These are phyloP conservation scores for Alternaria infectoria DNA, from an alignment of 2,329 filamentous ascomycete genomes.

Conservation along the genomic window DNA sequence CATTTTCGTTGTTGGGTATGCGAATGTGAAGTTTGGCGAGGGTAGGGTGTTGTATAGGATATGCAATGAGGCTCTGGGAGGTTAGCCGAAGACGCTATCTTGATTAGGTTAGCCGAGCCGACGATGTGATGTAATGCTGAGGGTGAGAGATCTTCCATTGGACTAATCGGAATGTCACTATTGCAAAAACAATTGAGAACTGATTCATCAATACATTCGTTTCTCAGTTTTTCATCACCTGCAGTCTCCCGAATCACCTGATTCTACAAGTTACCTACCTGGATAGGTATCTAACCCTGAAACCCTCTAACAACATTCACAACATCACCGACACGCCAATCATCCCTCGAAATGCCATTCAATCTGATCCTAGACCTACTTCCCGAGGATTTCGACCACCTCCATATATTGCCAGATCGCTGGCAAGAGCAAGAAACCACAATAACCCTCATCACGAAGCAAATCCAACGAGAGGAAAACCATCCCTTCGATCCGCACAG, in stretches of 20 bases:
- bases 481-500: not conserved
- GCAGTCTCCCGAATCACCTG: too few species aligned
- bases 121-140: not conserved
- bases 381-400: not conserved
- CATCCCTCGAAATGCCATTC: not conserved
- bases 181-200: not conserved
- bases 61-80: slow-evolving; percentile 3
- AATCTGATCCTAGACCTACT: not conserved
- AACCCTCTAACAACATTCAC: not conserved
- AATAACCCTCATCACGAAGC: not conserved
- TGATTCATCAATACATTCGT: not conserved
- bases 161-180: not conserved
- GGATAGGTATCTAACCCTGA: too few species aligned
- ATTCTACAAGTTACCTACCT: too few species aligned
- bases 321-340: not conserved
- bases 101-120: slow-evolving; percentile 11
- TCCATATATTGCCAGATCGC: not conserved
- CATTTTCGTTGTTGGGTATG: slow-evolving; percentile 14
- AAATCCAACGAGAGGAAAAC: not conserved
- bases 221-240: not conserved
- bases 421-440: not conserved
- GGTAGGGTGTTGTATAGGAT: not conserved
- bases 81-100: slow-evolving; percentile 4
- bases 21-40: not conserved
- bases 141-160: not conserved